phyloP scores from a whole-genome alignment of 2,329 filamentous ascomycete genomes.

The Diaporthe citriasiana region DNA sequence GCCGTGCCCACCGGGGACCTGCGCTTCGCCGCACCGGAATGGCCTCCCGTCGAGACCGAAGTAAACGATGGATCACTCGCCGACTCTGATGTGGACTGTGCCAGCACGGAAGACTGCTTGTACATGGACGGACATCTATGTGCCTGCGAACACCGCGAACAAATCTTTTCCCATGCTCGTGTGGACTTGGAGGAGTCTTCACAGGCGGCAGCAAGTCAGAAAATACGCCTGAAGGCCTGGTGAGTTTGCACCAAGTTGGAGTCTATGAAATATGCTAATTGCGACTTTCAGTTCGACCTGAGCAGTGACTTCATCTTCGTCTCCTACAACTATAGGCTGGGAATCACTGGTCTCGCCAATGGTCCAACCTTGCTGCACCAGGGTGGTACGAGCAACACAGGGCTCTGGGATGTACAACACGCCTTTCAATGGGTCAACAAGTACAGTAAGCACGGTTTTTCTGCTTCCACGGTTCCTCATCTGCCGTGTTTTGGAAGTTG shows the following conservation, averaged over 20 bases:
- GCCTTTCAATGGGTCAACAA: slow-evolving; percentile 59
- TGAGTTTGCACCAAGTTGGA: slow-evolving; percentile 49
- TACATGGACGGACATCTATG: slow-evolving; percentile 64
- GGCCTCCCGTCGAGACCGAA: slow-evolving; percentile 51
- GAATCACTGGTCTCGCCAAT: slow-evolving; percentile 60
- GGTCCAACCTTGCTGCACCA: slow-evolving; percentile 49
- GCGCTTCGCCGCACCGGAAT: slow-evolving; percentile 52
- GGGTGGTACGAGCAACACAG: slow-evolving; percentile 59
- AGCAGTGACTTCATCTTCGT: slow-evolving; percentile 56
- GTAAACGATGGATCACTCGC: slow-evolving; percentile 53
- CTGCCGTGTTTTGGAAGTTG: no score
- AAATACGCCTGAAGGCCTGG: slow-evolving; percentile 53
- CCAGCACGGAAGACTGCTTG: slow-evolving; percentile 60
- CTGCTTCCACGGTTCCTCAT: no score
- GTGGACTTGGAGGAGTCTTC: slow-evolving; percentile 62
- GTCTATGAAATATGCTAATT: slow-evolving; percentile 52
- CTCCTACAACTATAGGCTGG: slow-evolving; percentile 63
- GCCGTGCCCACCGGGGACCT: slow-evolving; percentile 52
- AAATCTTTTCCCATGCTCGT: slow-evolving; percentile 60
- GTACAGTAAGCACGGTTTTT: slow-evolving; percentile 46
- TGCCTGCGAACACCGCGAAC: slow-evolving; percentile 58
- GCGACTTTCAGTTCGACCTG: slow-evolving; percentile 49
- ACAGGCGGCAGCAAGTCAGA: slow-evolving; percentile 56
- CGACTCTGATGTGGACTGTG: slow-evolving; percentile 51
- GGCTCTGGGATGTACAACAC: slow-evolving; percentile 54